A percentile compares a stretch with the other conserved stretches of the same genome.
phyloP scores from a whole-genome alignment of 176 grass and related monocot genomes.

The barley (Hordeum vulgare) region DNA sequence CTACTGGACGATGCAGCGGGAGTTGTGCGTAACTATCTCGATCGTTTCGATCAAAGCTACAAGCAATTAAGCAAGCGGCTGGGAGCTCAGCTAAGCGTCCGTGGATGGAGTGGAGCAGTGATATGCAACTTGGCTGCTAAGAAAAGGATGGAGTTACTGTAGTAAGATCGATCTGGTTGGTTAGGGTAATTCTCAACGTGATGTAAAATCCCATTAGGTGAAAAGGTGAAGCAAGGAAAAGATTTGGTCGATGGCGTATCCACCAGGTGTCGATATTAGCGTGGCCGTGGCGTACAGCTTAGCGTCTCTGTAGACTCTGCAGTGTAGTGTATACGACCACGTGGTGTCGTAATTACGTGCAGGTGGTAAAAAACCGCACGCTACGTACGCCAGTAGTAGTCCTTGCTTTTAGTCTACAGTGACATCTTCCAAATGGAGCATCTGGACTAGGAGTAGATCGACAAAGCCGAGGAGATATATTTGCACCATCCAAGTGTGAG shows the following conservation, averaged over 20 bases:
- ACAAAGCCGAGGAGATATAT: neutral
- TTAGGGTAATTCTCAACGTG: neutral
- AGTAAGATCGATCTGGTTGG: neutral
- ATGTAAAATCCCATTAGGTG: neutral
- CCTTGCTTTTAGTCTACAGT: neutral
- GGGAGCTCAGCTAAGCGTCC: neutral
- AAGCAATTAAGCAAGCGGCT: neutral
- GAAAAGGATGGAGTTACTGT: slow-evolving; percentile 12
- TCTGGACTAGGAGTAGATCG: neutral
- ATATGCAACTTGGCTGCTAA: neutral
- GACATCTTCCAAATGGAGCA: neutral
- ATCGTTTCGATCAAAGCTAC: neutral
- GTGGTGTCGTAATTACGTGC: neutral
- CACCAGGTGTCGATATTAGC: neutral
- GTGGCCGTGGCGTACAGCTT: neutral
- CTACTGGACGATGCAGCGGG: neutral
- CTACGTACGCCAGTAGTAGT: neutral
- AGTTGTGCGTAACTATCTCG: neutral
- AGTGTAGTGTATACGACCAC: neutral
- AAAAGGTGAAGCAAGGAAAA: neutral
- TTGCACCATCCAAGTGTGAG: neutral
- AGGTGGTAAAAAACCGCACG: neutral
- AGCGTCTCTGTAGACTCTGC: neutral
- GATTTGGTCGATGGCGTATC: neutral
- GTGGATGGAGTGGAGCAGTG: neutral